Percentiles rank a stretch among this genome's conserved stretches.
Evolutionary conservation across 257 asterid genomes (phyloP).

Genomic region (Penstemon barbatus): DNA sequence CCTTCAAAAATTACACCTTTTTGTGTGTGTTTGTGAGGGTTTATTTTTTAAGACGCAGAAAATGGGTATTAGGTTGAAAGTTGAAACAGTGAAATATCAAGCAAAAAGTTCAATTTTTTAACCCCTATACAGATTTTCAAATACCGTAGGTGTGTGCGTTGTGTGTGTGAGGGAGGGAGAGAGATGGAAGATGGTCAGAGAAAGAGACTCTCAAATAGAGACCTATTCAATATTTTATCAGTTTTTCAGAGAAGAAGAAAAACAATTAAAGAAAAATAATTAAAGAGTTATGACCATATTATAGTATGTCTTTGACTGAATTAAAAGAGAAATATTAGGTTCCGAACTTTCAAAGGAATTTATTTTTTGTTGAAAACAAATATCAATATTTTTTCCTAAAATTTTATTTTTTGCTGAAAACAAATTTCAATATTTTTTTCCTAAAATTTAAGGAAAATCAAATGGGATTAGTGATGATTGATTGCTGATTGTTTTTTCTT

Average conservation of each 20-base stretch:
- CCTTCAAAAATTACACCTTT: conserved; percentile 16
- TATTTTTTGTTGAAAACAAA: too few relatives aligned
- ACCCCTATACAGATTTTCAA: not conserved
- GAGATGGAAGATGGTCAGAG: not conserved
- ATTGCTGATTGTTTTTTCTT: too few relatives aligned
- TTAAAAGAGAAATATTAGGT: too few relatives aligned
- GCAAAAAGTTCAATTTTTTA: not conserved
- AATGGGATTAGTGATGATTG: too few relatives aligned
- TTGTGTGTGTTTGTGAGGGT: not conserved
- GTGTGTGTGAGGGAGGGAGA: not conserved
- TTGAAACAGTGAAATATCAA: not conserved
- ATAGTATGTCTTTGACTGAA: too few relatives aligned
- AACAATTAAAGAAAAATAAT: not conserved
- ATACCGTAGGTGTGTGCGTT: too few relatives aligned
- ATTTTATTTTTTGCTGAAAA: too few relatives aligned
- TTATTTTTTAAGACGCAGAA: not conserved
- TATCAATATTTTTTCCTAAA: too few relatives aligned
- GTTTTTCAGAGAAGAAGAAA: not conserved
- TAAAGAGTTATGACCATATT: too few relatives aligned
- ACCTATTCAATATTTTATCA: conserved; percentile 14
- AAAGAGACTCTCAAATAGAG: not conserved
- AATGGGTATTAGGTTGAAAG: not conserved
- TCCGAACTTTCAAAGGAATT: too few relatives aligned
- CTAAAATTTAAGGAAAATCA: too few relatives aligned
- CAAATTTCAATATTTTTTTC: too few relatives aligned